Evolutionary conservation across 768 basidiomycete genomes (phyloP), one percentile per base, ranked within the genome.

Genomic region (Coprinopsis sp.): DNA sequence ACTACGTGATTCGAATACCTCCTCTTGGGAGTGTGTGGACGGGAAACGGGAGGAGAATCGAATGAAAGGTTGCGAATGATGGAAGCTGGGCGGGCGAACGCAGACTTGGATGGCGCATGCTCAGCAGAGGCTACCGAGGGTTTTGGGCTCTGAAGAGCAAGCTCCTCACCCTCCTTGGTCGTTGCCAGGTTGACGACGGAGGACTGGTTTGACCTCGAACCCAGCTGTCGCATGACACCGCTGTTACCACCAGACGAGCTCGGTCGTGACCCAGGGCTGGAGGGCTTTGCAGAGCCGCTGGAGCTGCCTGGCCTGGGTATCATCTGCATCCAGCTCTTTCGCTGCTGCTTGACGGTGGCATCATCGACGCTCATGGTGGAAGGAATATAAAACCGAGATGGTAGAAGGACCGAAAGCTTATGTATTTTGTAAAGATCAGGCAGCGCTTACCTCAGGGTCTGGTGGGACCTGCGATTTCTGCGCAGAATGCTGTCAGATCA

Each of bases 301-400:
- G 38, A 24, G 52, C 62, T 64, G 33, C 62, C 57, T 6, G 68
- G 62, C 31, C 67, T 54, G 12, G 70, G 60, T 16, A 68, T 62
- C 52, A 67, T 68, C 21, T 66, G 51, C 33, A 65, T 54, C 70
- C 72, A 73, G 37, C 56, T 58, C 41, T 54, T 55, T 36, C 68
- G 64, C 53, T 56, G 64, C 49, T 66, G 64, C 29, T 56, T 44
- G 16, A 42, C 40, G 14, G 50, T 31, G 41, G n/a, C n/a, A n/a
- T 58, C 47, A 51, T 54, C 52, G 39, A 49, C 49, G 34, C 49
- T 54, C 53, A 57, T 57, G 49, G 46, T 58, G 59, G 58, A 47
- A 25, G 51, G 41, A 40, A 39, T 44, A 23, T 27, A 36, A 22
- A 45, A 46, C 46, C 47, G 47, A 43, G 49, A 44, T 34, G 19